Conservation (phyloP, 768 basidiomycete species). For the Boletus barrowsii region DNA sequence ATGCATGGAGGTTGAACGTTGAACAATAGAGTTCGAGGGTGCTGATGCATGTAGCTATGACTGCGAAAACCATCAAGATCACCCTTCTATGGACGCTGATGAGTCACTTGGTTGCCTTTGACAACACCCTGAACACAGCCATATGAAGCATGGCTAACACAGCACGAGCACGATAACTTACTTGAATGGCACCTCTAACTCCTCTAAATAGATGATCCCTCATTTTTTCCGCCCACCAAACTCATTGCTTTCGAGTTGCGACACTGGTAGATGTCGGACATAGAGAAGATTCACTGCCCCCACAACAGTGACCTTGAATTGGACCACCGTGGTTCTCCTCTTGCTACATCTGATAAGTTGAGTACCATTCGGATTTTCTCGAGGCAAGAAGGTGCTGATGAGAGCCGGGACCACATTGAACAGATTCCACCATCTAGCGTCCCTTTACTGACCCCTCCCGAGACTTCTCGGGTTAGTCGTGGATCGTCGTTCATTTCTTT, state of each 20-base stretch:
- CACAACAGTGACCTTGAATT: neutral
- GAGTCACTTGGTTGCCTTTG: too few relatives aligned
- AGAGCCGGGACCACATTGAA: neutral
- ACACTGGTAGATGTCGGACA: conserved; percentile 1
- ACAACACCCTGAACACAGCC: too few relatives aligned
- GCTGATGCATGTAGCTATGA: too few relatives aligned
- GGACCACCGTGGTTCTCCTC: neutral
- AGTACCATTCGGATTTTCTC: neutral
- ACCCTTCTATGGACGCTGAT: too few relatives aligned
- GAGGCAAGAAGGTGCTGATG: neutral
- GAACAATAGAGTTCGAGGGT: too few relatives aligned
- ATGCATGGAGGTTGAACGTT: too few relatives aligned
- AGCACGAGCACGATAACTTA: neutral
- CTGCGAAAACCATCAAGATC: too few relatives aligned
- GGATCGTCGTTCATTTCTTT: neutral
- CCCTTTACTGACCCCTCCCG: neutral
- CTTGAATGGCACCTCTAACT: neutral
- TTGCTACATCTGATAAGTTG: neutral
- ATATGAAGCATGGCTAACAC: neutral
- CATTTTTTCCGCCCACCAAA: neutral
- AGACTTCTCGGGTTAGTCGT: neutral
- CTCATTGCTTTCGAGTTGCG: neutral
- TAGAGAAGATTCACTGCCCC: neutral
- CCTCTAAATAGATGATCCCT: neutral
- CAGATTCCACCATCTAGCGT: neutral